A percentile compares a stretch with the other conserved stretches of the same genome.
These are phyloP conservation scores for Apiospora pterosperma DNA, from an alignment of 2,329 filamentous ascomycete genomes.

Conservation along the genomic window DNA sequence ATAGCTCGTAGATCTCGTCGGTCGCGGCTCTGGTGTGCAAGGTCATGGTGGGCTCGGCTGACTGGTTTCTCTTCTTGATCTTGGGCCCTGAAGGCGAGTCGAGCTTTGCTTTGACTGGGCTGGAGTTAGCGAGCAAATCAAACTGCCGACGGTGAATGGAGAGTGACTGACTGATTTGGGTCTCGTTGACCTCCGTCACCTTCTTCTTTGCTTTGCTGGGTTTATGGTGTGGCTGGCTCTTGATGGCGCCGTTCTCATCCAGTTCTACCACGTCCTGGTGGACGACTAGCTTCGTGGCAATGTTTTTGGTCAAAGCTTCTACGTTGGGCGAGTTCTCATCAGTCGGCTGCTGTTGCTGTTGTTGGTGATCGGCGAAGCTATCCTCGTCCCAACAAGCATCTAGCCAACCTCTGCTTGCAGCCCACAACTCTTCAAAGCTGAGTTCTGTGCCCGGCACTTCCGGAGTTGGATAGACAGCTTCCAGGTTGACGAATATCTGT, in stretches of 20 bases:
- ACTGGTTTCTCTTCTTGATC: constrained; percentile 67
- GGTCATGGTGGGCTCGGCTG: constrained; percentile 91
- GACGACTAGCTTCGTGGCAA: constrained; percentile 37
- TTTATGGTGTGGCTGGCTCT: constrained; percentile 37
- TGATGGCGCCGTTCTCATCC: constrained; percentile 58
- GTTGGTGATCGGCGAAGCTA: constrained; percentile 15
- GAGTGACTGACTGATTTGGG: constrained; percentile 76
- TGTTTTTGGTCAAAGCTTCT: constrained; percentile 22
- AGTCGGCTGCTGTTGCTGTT: constrained; percentile 9
- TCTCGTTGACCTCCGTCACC: constrained; percentile 81
- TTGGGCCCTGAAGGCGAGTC: constrained; percentile 87
- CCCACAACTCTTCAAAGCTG: constrained; percentile 90
- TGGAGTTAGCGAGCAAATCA: constrained; percentile 24
- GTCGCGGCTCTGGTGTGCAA: constrained; percentile 92
- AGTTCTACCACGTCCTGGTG: constrained; percentile 43
- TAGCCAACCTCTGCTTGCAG: constrained; percentile 69
- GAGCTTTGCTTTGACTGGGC: constrained; percentile 84
- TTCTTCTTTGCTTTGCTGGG: constrained; percentile 66
- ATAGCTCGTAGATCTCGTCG: constrained; percentile 96
- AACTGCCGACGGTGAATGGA: background rate
- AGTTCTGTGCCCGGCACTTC: constrained; percentile 70
- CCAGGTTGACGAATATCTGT: constrained; percentile 81
- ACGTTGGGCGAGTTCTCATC: constrained; percentile 19
- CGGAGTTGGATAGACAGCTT: constrained; percentile 77
- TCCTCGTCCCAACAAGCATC: constrained; percentile 54